Conservation (phyloP, 345 rosid genomes). For the Citrus sp. region DNA sequence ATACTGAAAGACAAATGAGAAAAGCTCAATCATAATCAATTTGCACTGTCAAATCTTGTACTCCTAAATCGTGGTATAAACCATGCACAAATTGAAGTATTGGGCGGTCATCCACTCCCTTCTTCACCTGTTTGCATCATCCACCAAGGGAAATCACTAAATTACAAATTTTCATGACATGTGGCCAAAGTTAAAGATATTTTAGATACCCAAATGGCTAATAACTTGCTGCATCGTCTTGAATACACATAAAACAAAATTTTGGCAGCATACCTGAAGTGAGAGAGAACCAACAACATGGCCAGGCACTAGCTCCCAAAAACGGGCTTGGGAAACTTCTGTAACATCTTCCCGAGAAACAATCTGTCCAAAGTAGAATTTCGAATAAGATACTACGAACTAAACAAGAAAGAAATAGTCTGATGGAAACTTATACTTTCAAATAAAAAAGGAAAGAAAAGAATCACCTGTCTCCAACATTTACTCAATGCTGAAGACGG, state of each 20-base stretch:
- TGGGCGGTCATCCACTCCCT: constrained; percentile 55
- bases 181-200: background rate
- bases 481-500: constrained; percentile 81
- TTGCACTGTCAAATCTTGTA: constrained; percentile 82
- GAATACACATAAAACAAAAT: background rate
- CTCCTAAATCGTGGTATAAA: constrained; percentile 79
- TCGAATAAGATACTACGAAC: background rate
- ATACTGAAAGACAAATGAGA: background rate
- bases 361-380: constrained; percentile 40
- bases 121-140: constrained; percentile 49
- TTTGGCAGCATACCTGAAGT: constrained; percentile 48
- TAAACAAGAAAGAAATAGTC: background rate
- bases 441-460: background rate
- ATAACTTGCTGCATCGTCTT: background rate
- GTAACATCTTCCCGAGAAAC: constrained; percentile 64
- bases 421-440: background rate
- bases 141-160: constrained; percentile 2
- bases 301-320: constrained; percentile 96
- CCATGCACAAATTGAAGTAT: constrained; percentile 55
- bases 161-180: background rate
- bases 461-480: constrained; percentile 85
- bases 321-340: constrained; percentile 77
- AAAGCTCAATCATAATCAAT: constrained; percentile 38
- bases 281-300: constrained; percentile 82
- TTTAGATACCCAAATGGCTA: background rate